Base-by-base conservation (phyloP, 805 yeast species). In the Metschnikowia drakensbergensis region DNA sequence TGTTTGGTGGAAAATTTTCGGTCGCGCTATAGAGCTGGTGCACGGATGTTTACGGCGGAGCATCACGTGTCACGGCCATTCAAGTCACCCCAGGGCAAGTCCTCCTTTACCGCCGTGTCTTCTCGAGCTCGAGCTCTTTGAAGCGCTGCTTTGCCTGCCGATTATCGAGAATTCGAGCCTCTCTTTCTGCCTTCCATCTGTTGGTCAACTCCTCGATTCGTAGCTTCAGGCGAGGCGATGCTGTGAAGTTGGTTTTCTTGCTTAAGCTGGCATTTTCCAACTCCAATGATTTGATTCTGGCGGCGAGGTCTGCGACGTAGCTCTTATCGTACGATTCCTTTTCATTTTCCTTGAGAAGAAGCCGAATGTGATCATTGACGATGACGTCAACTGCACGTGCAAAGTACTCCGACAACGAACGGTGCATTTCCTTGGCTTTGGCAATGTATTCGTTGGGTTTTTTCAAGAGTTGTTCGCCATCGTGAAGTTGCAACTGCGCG, bases 131-230 rank as follows among this genome's bases (percentile, higher is more conserved):
- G 31, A 85, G 59, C 47, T 79, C 82, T 17, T 62, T 59, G 4
- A 84, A 71, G 38, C 84, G 65, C 39, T 66, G 63, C 42, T 75
- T 71, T 2, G 86, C 80, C 33, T 83, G 83, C 33, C 73, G 73
- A 46, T 74, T 72, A 54, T 86, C 91, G 47, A 81, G 71, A 22
- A 78, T 77, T 29, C 90, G 66, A 17, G 86, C 78, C 61, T 86
- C 94, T 51, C 89, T 70, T 53, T 86, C 91, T 5, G 82, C 73
- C 57, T 82, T 81, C 84, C 88, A 83, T 57, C 84, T 72, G 52
- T 72, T 79, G 36, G 80, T 79, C 37, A 86, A 62, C 54, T 83
- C 89, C 25, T 80, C 83, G 11, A 84, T 67, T 47, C 89, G 69
- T 40, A 82, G 55, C 47, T 69, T 71, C 40, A 75, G 63, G 30